Evolutionary conservation across 163 green algal species (phyloP).

Genomic region (Smithsoniella earleae): DNA sequence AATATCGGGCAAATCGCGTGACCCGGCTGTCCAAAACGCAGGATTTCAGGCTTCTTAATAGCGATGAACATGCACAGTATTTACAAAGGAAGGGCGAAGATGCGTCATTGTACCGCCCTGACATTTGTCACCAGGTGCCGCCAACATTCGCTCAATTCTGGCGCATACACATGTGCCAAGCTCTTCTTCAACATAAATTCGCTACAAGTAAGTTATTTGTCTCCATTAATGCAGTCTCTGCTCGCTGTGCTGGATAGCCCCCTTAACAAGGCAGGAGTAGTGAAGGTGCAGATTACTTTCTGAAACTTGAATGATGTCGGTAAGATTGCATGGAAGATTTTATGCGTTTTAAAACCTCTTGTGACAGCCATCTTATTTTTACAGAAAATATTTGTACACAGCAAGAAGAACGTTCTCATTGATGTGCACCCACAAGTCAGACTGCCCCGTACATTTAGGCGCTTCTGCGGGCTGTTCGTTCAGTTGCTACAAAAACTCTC

Average conservation of each 20-base stretch:
- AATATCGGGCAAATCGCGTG: too few relatives aligned
- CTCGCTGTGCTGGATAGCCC: constrained; percentile 90
- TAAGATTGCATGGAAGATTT: too few relatives aligned
- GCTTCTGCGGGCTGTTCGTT: constrained; percentile 91
- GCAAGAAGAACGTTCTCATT: constrained; percentile 87
- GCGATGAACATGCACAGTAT: constrained; percentile 89
- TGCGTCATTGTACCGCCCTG: constrained; percentile 75
- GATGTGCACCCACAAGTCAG: constrained; percentile 81
- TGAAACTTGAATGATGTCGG: too few relatives aligned
- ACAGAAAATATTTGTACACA: constrained; percentile 81
- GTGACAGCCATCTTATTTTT: too few relatives aligned
- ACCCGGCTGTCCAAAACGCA: constrained; percentile 34
- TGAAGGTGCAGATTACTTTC: constrained; percentile 66
- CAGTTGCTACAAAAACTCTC: constrained; percentile 97
- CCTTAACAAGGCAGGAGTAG: constrained; percentile 84
- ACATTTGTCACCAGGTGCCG: constrained; percentile 86
- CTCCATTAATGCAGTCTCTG: constrained; percentile 58
- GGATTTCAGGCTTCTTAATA: constrained; percentile 87
- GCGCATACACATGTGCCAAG: background rate
- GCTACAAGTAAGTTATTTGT: too few relatives aligned
- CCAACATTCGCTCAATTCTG: too few relatives aligned
- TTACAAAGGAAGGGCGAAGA: constrained; percentile 78
- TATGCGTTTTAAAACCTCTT: too few relatives aligned
- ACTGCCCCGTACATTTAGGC: constrained; percentile 87
- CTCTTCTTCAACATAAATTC: constrained; percentile 29